phyloP scores from a whole-genome alignment of 1,284 basidiomycete species.

The Ganoderma boninense region DNA sequence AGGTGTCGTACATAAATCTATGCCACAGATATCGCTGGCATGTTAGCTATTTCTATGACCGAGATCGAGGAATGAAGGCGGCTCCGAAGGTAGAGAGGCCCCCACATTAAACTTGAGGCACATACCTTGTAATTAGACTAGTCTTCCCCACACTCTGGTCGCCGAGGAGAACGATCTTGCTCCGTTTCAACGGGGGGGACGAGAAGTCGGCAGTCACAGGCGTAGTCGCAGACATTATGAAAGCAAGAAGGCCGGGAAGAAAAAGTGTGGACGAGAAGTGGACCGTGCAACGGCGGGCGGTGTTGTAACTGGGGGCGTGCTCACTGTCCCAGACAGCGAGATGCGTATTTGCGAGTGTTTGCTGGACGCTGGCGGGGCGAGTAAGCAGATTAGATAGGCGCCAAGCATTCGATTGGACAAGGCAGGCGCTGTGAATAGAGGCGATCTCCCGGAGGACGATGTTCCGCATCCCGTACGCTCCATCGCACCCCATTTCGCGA shows the following conservation, averaged over 20 bases:
- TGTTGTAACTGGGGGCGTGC: constrained; percentile 16
- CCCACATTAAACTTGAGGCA: not conserved
- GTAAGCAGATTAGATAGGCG: constrained; percentile 31
- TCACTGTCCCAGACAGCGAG: constrained; percentile 33
- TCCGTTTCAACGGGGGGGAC: constrained; percentile 89
- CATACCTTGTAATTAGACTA: constrained; percentile 94
- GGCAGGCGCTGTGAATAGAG: not conserved
- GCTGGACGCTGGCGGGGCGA: constrained; percentile 7
- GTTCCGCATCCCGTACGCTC: constrained; percentile 10
- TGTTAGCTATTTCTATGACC: not conserved
- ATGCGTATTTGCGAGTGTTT: constrained; percentile 32
- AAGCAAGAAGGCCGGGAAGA: not conserved
- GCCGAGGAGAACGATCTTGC: constrained; percentile 94
- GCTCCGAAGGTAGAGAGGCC: not conserved
- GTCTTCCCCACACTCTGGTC: constrained; percentile 97
- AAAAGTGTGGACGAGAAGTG: not conserved
- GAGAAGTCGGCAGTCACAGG: constrained; percentile 85
- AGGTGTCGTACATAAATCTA: constrained; percentile 99
- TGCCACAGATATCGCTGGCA: not conserved
- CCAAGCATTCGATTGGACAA: constrained; percentile 7
- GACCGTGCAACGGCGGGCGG: constrained; percentile 8
- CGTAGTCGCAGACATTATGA: constrained; percentile 54
- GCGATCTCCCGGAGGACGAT: not conserved
- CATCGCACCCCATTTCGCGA: constrained; percentile 1
- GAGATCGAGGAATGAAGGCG: not conserved